Conservation (phyloP, 2,329 filamentous ascomycete genomes). For the Grosmannia huntii region DNA sequence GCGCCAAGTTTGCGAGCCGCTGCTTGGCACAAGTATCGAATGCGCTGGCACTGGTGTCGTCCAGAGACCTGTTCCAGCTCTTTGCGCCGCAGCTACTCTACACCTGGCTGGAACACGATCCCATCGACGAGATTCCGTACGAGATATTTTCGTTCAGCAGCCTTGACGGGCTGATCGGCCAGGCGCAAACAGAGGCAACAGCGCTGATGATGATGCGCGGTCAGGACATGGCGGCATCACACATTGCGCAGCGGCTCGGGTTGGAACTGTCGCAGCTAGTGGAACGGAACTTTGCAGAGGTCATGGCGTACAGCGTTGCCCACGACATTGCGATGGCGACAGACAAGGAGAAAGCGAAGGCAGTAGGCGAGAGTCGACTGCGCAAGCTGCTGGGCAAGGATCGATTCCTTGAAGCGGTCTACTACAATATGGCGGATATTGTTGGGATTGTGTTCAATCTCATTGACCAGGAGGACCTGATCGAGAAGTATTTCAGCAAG, state of each 20-base stretch:
- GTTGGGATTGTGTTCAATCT: slow-evolving; percentile 63
- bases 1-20: slow-evolving; percentile 55
- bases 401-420: slow-evolving; percentile 48
- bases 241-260: slow-evolving; percentile 46
- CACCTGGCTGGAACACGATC: slow-evolving; percentile 67
- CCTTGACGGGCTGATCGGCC: slow-evolving; percentile 54
- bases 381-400: slow-evolving; percentile 57
- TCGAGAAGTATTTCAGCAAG: slow-evolving; percentile 55
- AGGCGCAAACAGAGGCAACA: slow-evolving; percentile 64
- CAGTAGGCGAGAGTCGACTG: slow-evolving; percentile 52
- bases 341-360: slow-evolving; percentile 24
- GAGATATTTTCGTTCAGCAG: slow-evolving; percentile 68
- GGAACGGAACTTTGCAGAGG: slow-evolving; percentile 58
- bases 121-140: slow-evolving; percentile 63
- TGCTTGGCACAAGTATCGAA: slow-evolving; percentile 57
- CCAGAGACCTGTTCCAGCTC: slow-evolving; percentile 62
- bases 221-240: slow-evolving; percentile 48
- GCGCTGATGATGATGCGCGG: slow-evolving; percentile 75
- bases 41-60: slow-evolving; percentile 49
- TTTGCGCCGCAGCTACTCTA: slow-evolving; percentile 85
- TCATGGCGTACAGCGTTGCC: slow-evolving; percentile 72
- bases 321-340: slow-evolving; percentile 48
- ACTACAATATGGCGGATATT: slow-evolving; percentile 62
- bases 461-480: slow-evolving; percentile 63
- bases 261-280: slow-evolving; percentile 45